phyloP scores from a whole-genome alignment of 257 asterid species.

The Gardenia jasminoides region DNA sequence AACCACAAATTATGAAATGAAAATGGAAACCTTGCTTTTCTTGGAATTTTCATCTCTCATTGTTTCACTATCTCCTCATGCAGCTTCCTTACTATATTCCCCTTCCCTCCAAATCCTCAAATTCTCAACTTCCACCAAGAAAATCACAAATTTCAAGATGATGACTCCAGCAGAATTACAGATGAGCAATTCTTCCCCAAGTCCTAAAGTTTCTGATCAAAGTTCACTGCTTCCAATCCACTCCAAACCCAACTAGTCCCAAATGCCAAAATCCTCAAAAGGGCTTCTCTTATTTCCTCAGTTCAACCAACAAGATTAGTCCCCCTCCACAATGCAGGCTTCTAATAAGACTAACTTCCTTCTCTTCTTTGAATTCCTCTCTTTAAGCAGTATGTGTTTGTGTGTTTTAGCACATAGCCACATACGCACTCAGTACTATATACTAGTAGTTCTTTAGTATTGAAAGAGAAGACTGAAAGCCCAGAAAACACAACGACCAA shows the following conservation, averaged over 20 bases:
- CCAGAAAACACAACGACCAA: slow-evolving; percentile 36
- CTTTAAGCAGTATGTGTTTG: background rate
- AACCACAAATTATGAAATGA: slow-evolving; percentile 12
- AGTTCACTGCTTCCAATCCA: slow-evolving; percentile 18
- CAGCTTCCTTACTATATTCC: slow-evolving; percentile 32
- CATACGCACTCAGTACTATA: slow-evolving; percentile 13
- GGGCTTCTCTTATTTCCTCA: slow-evolving; percentile 30
- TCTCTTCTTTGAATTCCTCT: slow-evolving; percentile 28
- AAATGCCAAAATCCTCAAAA: slow-evolving; percentile 21
- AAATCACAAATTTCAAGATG: slow-evolving; percentile 10
- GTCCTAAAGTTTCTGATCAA: slow-evolving; percentile 17
- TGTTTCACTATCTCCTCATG: slow-evolving; percentile 70
- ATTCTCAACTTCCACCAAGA: slow-evolving; percentile 25
- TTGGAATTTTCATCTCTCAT: slow-evolving; percentile 85
- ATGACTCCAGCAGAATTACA: background rate
- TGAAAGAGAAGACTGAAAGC: background rate
- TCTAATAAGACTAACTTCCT: slow-evolving; percentile 31
- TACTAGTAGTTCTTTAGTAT: background rate
- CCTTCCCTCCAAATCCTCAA: slow-evolving; percentile 33
- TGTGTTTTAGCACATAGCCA: slow-evolving; percentile 9
- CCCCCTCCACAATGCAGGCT: slow-evolving; percentile 22
- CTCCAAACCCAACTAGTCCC: background rate
- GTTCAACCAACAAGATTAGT: slow-evolving; percentile 16
- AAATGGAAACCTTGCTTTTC: slow-evolving; percentile 68
- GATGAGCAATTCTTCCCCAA: slow-evolving; percentile 12